Percentiles rank a stretch among this genome's conserved stretches.
phyloP scores from a whole-genome alignment of 768 basidiomycete genomes.

The Psilocybe sp. region DNA sequence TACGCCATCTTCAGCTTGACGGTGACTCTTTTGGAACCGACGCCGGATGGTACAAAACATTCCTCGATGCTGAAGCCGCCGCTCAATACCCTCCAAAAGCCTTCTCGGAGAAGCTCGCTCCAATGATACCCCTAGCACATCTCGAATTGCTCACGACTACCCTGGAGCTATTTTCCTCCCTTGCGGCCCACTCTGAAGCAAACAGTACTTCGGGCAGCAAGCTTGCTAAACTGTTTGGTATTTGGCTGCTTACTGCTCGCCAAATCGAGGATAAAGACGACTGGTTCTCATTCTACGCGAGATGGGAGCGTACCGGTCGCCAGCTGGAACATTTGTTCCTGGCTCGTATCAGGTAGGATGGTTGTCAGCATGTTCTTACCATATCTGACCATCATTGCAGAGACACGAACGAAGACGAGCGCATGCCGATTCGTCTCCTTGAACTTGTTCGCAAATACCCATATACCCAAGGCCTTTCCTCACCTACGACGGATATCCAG shows the following conservation, averaged over 20 bases:
- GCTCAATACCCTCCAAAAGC: slow-evolving; percentile 60
- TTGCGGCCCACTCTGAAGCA: slow-evolving; percentile 69
- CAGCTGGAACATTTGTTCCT: slow-evolving; percentile 78
- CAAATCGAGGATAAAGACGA: slow-evolving; percentile 50
- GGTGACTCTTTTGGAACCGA: slow-evolving; percentile 58
- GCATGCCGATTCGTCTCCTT: slow-evolving; percentile 66
- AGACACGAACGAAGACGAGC: slow-evolving; percentile 55
- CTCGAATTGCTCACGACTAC: slow-evolving; percentile 54
- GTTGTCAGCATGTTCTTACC: neutral
- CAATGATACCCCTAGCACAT: slow-evolving; percentile 58
- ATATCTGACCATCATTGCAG: neutral
- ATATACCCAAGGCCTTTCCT: slow-evolving; percentile 36
- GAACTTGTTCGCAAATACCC: slow-evolving; percentile 74
- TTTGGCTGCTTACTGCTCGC: slow-evolving; percentile 63
- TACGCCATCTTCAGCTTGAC: slow-evolving; percentile 70
- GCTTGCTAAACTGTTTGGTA: slow-evolving; percentile 66
- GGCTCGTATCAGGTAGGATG: slow-evolving; percentile 60
- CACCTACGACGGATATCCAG: slow-evolving; percentile 29
- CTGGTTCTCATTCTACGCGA: slow-evolving; percentile 63
- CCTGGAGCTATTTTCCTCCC: slow-evolving; percentile 61
- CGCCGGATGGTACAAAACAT: slow-evolving; percentile 66
- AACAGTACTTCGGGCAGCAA: slow-evolving; percentile 80
- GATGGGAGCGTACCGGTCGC: slow-evolving; percentile 74
- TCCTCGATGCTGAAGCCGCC: slow-evolving; percentile 56
- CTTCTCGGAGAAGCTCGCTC: slow-evolving; percentile 59